These are phyloP conservation scores for Cucumis sativus DNA, from an alignment of 306 rosid genomes.

Conservation along the genomic window DNA sequence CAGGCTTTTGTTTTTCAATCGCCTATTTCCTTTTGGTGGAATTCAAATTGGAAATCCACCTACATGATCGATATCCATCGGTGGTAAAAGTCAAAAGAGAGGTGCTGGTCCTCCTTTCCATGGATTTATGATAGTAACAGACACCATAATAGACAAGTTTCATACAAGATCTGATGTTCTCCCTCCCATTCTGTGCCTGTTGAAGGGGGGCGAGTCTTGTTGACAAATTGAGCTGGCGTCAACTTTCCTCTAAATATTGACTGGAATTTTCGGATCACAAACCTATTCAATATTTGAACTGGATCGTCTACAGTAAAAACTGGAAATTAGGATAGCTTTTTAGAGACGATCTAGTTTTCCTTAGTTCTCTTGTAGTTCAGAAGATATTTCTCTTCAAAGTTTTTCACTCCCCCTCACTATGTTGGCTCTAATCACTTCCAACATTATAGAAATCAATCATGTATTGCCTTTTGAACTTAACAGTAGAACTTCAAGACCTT, in stretches of 20 bases:
- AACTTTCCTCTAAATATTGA: background rate
- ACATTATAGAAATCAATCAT: background rate
- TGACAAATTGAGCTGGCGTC: background rate
- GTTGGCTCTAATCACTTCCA: background rate
- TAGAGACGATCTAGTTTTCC: background rate
- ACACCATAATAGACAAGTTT: background rate
- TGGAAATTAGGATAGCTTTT: background rate
- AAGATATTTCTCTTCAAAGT: background rate
- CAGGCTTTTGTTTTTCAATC: background rate
- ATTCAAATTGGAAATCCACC: conserved; percentile 10
- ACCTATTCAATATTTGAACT: background rate
- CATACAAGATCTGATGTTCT: background rate
- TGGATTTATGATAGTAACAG: conserved; percentile 2
- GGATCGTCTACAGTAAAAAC: background rate
- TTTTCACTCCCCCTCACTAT: background rate
- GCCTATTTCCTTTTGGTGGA: conserved; percentile 1
- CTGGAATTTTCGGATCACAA: background rate
- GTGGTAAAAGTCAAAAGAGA: conserved; percentile 3
- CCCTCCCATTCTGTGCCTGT: background rate
- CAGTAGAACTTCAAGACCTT: background rate
- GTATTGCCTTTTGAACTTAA: background rate
- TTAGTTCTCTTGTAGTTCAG: background rate
- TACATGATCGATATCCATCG: background rate
- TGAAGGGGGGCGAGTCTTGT: background rate
- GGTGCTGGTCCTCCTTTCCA: conserved; percentile 1